phyloP scores from a whole-genome alignment of 2,329 filamentous ascomycete species.

The Colletotrichum sp. region DNA sequence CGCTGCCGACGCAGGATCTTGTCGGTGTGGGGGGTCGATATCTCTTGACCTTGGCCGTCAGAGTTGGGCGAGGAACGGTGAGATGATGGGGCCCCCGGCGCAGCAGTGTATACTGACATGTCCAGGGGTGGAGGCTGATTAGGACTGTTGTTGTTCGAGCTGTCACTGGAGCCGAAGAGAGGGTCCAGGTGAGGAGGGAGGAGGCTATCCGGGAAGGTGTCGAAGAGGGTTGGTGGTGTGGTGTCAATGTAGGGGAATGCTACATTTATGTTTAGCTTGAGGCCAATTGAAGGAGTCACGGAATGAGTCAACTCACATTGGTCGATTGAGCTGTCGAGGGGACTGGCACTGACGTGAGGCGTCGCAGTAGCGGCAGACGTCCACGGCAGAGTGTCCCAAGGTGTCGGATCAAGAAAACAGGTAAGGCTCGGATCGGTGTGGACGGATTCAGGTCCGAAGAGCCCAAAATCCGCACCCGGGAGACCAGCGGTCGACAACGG shows the following conservation, averaged over 20 bases:
- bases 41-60: neutral
- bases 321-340: constrained; percentile 10
- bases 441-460: constrained; percentile 10
- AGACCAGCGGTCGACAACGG: constrained; percentile 10
- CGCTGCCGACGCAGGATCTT: constrained; percentile 63
- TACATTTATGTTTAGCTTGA: neutral
- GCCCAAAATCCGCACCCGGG: constrained; percentile 11
- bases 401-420: constrained; percentile 2
- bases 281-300: neutral
- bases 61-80: constrained; percentile 9
- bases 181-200: neutral
- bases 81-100: neutral
- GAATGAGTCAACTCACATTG: neutral
- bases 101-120: neutral
- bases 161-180: constrained; percentile 6
- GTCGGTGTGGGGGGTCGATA: constrained; percentile 15
- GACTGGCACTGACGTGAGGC: constrained; percentile 9
- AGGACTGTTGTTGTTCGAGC: constrained; percentile 14
- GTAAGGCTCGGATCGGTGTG: constrained; percentile 6
- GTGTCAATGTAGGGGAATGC: constrained; percentile 15
- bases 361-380: constrained; percentile 6
- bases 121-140: constrained; percentile 13
- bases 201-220: constrained; percentile 8
- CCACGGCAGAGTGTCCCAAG: constrained; percentile 16
- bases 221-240: constrained; percentile 11